phyloP scores from a whole-genome alignment of 2,329 filamentous ascomycete species.

The Xylaria sp. region DNA sequence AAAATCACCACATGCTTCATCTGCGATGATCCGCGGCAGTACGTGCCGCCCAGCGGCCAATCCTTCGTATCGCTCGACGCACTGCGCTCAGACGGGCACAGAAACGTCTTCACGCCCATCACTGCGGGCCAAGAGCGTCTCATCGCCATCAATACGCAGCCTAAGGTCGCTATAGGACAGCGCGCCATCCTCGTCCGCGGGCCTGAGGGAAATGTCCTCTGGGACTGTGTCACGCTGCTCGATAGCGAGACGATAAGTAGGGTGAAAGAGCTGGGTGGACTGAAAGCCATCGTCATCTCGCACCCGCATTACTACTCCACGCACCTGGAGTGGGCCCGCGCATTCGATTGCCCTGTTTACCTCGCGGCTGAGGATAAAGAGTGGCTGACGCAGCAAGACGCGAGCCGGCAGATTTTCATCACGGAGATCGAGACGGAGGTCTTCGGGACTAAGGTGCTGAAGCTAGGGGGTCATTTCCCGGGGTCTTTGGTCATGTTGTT shows the following conservation, averaged over 20 bases:
- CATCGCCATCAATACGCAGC: conserved; percentile 61
- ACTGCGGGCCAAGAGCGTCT: conserved; percentile 46
- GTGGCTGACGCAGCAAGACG: conserved; percentile 67
- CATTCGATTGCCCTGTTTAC: conserved; percentile 78
- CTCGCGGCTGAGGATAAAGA: conserved; percentile 70
- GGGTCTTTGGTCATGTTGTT: conserved; percentile 77
- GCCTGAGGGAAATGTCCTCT: conserved; percentile 76
- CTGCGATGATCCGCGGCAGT: conserved; percentile 80
- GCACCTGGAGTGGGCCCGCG: conserved; percentile 76
- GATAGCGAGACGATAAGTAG: conserved; percentile 70
- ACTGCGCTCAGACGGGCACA: conserved; percentile 56
- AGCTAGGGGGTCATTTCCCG: conserved; percentile 83
- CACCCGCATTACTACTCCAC: conserved; percentile 88
- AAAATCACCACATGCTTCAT: conserved; percentile 71
- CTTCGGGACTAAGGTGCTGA: conserved; percentile 61
- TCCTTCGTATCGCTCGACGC: conserved; percentile 70
- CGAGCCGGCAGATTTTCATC: conserved; percentile 61
- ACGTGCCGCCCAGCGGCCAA: conserved; percentile 72
- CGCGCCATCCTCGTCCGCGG: conserved; percentile 76
- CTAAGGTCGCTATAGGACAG: conserved; percentile 79
- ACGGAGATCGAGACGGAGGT: conserved; percentile 55
- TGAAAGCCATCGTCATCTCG: conserved; percentile 78
- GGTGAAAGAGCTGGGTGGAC: conserved; percentile 71
- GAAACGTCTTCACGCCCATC: conserved; percentile 65
- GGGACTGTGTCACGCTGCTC: conserved; percentile 80